These are phyloP conservation scores for Phialophora tarda DNA, from an alignment of 2,329 filamentous ascomycete genomes.

Conservation along the genomic window DNA sequence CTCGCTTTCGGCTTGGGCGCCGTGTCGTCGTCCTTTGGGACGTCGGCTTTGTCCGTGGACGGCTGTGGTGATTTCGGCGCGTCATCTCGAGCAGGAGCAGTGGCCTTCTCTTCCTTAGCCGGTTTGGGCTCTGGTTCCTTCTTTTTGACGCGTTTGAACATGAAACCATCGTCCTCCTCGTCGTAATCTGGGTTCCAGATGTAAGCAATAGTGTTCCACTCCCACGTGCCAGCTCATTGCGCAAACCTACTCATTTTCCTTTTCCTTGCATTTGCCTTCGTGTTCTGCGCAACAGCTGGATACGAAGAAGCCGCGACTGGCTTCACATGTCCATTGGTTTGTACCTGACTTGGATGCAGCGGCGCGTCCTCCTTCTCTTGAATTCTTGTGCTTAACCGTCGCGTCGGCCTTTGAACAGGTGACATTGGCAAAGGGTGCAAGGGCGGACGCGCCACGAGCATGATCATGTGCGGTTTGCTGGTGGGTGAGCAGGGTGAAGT, in stretches of 20 bases:
- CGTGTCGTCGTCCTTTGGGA: slow-evolving; percentile 42
- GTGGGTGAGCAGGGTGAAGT: slow-evolving; percentile 17
- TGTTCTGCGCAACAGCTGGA: slow-evolving; percentile 36
- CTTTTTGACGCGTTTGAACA: slow-evolving; percentile 71
- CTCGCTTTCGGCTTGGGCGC: slow-evolving; percentile 43
- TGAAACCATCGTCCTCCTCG: slow-evolving; percentile 78
- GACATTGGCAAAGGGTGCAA: slow-evolving; percentile 43
- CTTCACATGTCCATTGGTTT: slow-evolving; percentile 28
- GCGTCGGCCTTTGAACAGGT: slow-evolving; percentile 38
- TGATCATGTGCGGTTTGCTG: slow-evolving; percentile 40
- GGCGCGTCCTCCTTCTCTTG: slow-evolving; percentile 45
- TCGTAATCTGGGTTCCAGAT: slow-evolving; percentile 59
- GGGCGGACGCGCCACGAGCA: slow-evolving; percentile 43
- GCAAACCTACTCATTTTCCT: slow-evolving; percentile 53
- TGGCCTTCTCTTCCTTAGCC: slow-evolving; percentile 25
- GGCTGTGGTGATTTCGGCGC: slow-evolving; percentile 26
- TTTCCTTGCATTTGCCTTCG: slow-evolving; percentile 45
- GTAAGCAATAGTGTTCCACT: slow-evolving; percentile 11
- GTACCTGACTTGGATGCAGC: slow-evolving; percentile 26
- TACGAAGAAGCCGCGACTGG: slow-evolving; percentile 30
- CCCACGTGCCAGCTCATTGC: background rate
- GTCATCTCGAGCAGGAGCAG: slow-evolving; percentile 40
- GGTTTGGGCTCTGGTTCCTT: slow-evolving; percentile 57
- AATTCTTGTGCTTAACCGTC: slow-evolving; percentile 45
- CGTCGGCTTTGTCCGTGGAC: slow-evolving; percentile 42